Percentiles rank a stretch among this genome's conserved stretches.
phyloP scores from a whole-genome alignment of 768 basidiomycete species.

The Serendipita sp. region DNA sequence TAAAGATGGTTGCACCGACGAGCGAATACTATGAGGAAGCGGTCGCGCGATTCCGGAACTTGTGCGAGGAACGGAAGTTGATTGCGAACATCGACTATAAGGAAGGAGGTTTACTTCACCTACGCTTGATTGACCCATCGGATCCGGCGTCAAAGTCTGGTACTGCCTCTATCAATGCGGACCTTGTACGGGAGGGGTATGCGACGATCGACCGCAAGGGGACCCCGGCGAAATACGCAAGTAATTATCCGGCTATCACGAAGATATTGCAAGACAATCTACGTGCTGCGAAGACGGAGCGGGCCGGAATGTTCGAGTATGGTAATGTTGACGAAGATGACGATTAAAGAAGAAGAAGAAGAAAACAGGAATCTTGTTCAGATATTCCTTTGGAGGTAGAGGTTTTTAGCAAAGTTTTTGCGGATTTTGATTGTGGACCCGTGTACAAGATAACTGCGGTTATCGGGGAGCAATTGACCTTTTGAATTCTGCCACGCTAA shows the following conservation, averaged over 20 bases:
- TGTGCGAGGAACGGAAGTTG: conserved; percentile 89
- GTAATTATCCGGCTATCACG: conserved; percentile 50
- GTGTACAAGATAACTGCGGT: too few species aligned
- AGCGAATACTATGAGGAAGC: conserved; percentile 84
- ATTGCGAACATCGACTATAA: conserved; percentile 86
- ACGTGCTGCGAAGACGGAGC: conserved; percentile 50
- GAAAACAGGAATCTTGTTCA: neutral
- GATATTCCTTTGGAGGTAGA: neutral
- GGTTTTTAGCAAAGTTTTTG: neutral
- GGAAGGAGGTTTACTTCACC: conserved; percentile 63
- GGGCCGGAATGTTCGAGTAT: conserved; percentile 77
- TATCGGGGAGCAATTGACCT: too few species aligned
- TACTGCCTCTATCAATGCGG: conserved; percentile 74
- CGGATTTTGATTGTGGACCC: too few species aligned
- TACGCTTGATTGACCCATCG: conserved; percentile 81
- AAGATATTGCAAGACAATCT: conserved; percentile 49
- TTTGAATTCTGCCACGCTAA: too few species aligned
- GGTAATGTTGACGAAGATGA: conserved; percentile 51
- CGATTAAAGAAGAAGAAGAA: neutral
- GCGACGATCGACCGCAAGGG: conserved; percentile 64
- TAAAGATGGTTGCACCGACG: conserved; percentile 62
- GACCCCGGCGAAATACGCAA: conserved; percentile 42
- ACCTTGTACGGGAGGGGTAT: conserved; percentile 76
- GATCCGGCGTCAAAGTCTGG: conserved; percentile 54
- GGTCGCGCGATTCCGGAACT: conserved; percentile 63